A percentile compares a stretch with the other conserved stretches of the same genome.
Evolutionary conservation across 2,329 filamentous ascomycete species (phyloP).

Genomic region (Fusarium floridanum): DNA sequence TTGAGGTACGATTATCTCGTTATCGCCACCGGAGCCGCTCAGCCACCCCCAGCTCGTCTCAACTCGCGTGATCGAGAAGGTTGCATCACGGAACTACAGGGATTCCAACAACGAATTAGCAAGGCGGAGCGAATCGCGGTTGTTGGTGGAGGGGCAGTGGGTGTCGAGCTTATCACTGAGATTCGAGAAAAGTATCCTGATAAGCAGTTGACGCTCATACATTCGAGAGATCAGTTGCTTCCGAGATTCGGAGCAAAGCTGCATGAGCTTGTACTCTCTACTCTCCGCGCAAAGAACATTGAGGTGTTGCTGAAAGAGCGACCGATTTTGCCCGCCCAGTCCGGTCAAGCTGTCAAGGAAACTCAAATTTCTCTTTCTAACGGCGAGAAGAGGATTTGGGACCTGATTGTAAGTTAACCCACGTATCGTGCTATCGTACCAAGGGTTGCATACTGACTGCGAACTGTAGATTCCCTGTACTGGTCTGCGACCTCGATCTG

Average conservation of each 20-base stretch:
- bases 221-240: constrained; percentile 19
- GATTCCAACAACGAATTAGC: constrained; percentile 3
- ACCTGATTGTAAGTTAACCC: constrained; percentile 18
- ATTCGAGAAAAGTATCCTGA: constrained; percentile 19
- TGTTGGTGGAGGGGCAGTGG: constrained; percentile 29
- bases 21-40: constrained; percentile 29
- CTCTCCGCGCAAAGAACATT: not conserved
- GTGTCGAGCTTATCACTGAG: constrained; percentile 22
- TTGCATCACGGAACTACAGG: constrained; percentile 12
- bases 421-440: accelerated
- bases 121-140: constrained; percentile 7
- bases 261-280: not conserved
- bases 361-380: not conserved
- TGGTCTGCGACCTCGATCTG: constrained; percentile 23
- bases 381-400: not conserved
- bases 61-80: not conserved
- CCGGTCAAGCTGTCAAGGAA: not conserved
- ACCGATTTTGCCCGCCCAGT: not conserved
- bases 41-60: constrained; percentile 28
- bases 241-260: constrained; percentile 27
- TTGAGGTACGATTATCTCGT: constrained; percentile 23
- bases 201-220: constrained; percentile 16
- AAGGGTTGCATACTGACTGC: not conserved
- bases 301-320: constrained; percentile 13
- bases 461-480: constrained; percentile 26